Conservation (phyloP, 108 stramenopile species). For the Nitzschia sp. region DNA sequence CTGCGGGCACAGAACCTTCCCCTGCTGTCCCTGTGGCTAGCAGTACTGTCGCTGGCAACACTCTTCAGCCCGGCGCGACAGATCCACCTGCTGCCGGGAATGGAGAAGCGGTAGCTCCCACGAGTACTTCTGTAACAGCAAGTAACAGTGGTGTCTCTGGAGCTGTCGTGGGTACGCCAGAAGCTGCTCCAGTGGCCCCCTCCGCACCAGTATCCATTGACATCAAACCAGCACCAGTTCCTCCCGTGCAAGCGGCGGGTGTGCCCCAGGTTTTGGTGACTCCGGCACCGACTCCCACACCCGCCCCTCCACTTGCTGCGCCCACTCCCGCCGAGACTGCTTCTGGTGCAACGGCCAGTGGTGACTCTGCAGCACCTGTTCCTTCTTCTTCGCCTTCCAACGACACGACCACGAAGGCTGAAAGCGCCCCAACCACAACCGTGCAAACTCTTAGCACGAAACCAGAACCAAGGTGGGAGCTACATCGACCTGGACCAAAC, state of each 20-base stretch:
- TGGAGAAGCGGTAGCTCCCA: too few relatives aligned
- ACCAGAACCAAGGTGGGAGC: constrained; percentile 50
- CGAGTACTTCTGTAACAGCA: too few relatives aligned
- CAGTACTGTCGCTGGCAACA: too few relatives aligned
- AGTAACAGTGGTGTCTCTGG: too few relatives aligned
- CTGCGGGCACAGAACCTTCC: too few relatives aligned
- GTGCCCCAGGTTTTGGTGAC: background rate
- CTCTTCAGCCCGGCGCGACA: too few relatives aligned
- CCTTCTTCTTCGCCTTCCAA: background rate
- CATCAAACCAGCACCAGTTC: background rate
- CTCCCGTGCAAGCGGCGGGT: background rate
- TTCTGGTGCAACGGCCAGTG: background rate
- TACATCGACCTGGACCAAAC: constrained; percentile 48
- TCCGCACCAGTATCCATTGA: background rate
- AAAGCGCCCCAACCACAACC: constrained; percentile 13
- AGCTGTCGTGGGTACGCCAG: too few relatives aligned
- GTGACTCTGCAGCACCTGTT: background rate
- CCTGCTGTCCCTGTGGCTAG: too few relatives aligned
- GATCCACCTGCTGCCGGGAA: too few relatives aligned
- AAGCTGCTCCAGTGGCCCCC: background rate
- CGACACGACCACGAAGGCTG: background rate
- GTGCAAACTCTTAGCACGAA: constrained; percentile 36
- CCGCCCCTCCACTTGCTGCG: constrained; percentile 7
- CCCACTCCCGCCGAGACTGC: constrained; percentile 14
- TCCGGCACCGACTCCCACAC: constrained; percentile 4